Evolutionary conservation across 192 early-diverging fungal species (phyloP).

Genomic region (Coemansia reversa): DNA sequence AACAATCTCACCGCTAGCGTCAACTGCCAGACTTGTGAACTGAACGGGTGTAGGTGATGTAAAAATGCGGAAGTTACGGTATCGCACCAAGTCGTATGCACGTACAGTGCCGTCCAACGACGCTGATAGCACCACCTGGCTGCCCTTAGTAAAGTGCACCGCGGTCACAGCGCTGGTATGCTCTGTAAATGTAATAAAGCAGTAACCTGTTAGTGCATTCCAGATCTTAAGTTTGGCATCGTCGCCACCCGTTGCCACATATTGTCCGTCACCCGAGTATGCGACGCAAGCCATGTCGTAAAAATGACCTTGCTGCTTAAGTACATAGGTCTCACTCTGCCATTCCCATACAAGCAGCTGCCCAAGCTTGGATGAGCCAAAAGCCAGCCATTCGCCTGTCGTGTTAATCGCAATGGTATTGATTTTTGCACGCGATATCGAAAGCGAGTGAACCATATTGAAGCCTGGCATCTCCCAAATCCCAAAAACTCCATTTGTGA

Average conservation of each 20-base stretch:
- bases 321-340: conserved; percentile 98
- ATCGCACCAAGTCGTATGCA: conserved; percentile 96
- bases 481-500: conserved; percentile 93
- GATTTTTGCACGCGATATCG: conserved; percentile 93
- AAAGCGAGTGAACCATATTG: conserved; percentile 90
- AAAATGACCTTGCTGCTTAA: conserved; percentile 98
- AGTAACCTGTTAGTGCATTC: conserved; percentile 94
- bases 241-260: conserved; percentile 92
- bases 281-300: conserved; percentile 89
- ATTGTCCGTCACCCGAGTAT: conserved; percentile 92
- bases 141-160: conserved; percentile 87
- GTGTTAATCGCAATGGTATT: conserved; percentile 84
- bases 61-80: conserved; percentile 98
- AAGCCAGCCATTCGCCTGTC: conserved; percentile 96
- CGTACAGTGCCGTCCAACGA: conserved; percentile 97
- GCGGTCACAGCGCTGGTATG: conserved; percentile 80
- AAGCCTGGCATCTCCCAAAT: conserved; percentile 98
- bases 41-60: conserved; percentile 94
- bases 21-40: conserved; percentile 90
- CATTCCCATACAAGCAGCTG: conserved; percentile 99
- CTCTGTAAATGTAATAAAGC: conserved; percentile 96
- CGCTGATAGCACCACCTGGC: conserved; percentile 89
- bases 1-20: conserved; percentile 94
- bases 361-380: conserved; percentile 87
- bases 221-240: conserved; percentile 98